Evolutionary conservation across 139 green algal species (phyloP).

Genomic region (Asterochloris erici): DNA sequence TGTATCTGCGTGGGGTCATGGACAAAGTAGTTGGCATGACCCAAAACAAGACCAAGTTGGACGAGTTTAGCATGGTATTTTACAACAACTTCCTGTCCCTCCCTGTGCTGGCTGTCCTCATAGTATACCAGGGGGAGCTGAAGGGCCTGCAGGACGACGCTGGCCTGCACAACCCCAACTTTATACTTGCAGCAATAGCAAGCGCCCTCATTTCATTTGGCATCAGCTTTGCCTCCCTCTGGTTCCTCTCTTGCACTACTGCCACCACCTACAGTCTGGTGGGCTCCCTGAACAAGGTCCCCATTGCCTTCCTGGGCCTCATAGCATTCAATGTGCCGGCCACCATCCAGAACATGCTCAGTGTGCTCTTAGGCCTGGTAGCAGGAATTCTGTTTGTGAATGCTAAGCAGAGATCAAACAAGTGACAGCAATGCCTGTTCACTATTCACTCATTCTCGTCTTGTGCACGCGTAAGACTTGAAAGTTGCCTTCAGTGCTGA

Average conservation of each 20-base stretch:
- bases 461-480: no score
- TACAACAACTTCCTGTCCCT: slow-evolving; percentile 96
- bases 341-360: slow-evolving; percentile 70
- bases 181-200: slow-evolving; percentile 38
- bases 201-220: slow-evolving; percentile 54
- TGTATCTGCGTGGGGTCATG: slow-evolving; percentile 83
- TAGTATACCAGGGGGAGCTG: slow-evolving; percentile 57
- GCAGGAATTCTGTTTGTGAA: slow-evolving; percentile 75
- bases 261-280: slow-evolving; percentile 90
- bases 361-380: slow-evolving; percentile 72
- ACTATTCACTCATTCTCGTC: no score
- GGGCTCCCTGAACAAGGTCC: slow-evolving; percentile 91
- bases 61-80: slow-evolving; percentile 72
- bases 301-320: slow-evolving; percentile 82
- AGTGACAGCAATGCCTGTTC: not conserved
- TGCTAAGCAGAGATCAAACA: slow-evolving; percentile 29
- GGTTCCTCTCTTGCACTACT: slow-evolving; percentile 90
- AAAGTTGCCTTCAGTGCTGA: no score
- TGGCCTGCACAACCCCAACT: slow-evolving; percentile 42
- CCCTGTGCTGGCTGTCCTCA: slow-evolving; percentile 68
- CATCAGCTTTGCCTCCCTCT: slow-evolving; percentile 84
- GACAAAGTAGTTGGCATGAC: slow-evolving; percentile 57
- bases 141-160: slow-evolving; percentile 33
- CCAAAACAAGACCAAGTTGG: slow-evolving; percentile 35
- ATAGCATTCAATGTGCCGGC: slow-evolving; percentile 72